phyloP scores from a whole-genome alignment of 495 filamentous ascomycete genomes.

The Beverwykella pulmonaria region DNA sequence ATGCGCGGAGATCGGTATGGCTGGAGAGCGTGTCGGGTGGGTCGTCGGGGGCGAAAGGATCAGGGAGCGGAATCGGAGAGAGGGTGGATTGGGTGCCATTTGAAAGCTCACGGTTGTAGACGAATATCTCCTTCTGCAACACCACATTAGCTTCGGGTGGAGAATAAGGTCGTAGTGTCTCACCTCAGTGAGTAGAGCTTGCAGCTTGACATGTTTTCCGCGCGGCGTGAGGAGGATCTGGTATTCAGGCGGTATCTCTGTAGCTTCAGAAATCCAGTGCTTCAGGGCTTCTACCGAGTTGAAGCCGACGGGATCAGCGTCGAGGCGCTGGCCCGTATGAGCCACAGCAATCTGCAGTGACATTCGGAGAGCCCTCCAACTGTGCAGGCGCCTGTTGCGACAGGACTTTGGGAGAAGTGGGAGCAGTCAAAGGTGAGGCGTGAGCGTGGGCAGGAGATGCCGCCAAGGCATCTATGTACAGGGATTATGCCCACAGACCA shows the following conservation, averaged over 20 bases:
- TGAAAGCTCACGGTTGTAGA: constrained; percentile 75
- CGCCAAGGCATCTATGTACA: constrained; percentile 18
- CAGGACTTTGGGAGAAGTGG: constrained; percentile 2
- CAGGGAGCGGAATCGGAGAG: constrained; percentile 56
- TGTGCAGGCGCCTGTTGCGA: constrained; percentile 10
- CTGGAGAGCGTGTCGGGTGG: constrained; percentile 75
- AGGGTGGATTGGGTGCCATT: constrained; percentile 47
- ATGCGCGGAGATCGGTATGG: constrained; percentile 73
- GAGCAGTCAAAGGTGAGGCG: not conserved
- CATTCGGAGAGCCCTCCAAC: constrained; percentile 52
- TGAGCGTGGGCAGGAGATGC: constrained; percentile 12
- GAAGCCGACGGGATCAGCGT: constrained; percentile 64
- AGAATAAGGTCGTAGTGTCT: constrained; percentile 31
- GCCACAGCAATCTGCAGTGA: constrained; percentile 82
- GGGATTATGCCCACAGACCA: constrained; percentile 12
- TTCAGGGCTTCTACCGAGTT: constrained; percentile 69
- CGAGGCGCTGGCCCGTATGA: constrained; percentile 82
- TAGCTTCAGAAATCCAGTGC: constrained; percentile 68
- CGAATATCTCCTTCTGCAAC: constrained; percentile 76
- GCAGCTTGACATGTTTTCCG: constrained; percentile 76
- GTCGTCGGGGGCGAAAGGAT: constrained; percentile 58
- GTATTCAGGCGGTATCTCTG: constrained; percentile 65
- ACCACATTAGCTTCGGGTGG: constrained; percentile 7
- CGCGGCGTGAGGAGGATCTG: constrained; percentile 83
- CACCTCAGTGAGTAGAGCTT: constrained; percentile 77